Percentiles rank a stretch among this genome's conserved stretches.
Conservation (phyloP, 1,284 basidiomycete genomes). For the Austroboletus rostrupii region DNA sequence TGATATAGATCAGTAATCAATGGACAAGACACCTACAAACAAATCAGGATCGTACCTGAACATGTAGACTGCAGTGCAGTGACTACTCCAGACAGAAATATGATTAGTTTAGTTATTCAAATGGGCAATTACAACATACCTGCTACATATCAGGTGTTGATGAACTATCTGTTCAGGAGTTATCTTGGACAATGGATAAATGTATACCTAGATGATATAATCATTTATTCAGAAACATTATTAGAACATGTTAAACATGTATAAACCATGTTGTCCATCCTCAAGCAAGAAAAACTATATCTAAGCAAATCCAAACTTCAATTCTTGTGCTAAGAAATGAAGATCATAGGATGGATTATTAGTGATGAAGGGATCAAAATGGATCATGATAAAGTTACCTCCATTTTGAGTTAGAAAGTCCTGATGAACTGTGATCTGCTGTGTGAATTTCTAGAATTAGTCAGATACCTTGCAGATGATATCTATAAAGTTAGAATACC, state of each 20-base stretch:
- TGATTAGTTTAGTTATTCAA: slow-evolving; percentile 33
- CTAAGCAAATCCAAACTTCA: slow-evolving; percentile 30
- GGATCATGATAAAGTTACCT: slow-evolving; percentile 35
- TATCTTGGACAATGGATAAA: slow-evolving; percentile 20
- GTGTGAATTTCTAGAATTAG: slow-evolving; percentile 29
- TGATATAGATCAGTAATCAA: slow-evolving; percentile 31
- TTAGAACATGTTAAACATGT: slow-evolving; percentile 34
- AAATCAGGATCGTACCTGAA: slow-evolving; percentile 32
- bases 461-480: slow-evolving; percentile 30
- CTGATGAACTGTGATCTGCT: slow-evolving; percentile 26
- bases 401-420: slow-evolving; percentile 31
- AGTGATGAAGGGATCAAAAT: too few species aligned
- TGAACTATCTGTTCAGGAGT: too few species aligned
- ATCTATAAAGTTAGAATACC: slow-evolving; percentile 24
- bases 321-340: too few species aligned
- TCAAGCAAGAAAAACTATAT: slow-evolving; percentile 28
- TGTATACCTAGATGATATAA: slow-evolving; percentile 32
- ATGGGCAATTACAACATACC: slow-evolving; percentile 30
- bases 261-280: slow-evolving; percentile 26
- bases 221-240: slow-evolving; percentile 33
- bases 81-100: slow-evolving; percentile 32
- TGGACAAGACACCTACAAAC: slow-evolving; percentile 34
- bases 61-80: slow-evolving; percentile 26
- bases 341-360: too few species aligned
- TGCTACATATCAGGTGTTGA: too few species aligned